Conservation (phyloP, 768 basidiomycete species). For the Suillus americanus region DNA sequence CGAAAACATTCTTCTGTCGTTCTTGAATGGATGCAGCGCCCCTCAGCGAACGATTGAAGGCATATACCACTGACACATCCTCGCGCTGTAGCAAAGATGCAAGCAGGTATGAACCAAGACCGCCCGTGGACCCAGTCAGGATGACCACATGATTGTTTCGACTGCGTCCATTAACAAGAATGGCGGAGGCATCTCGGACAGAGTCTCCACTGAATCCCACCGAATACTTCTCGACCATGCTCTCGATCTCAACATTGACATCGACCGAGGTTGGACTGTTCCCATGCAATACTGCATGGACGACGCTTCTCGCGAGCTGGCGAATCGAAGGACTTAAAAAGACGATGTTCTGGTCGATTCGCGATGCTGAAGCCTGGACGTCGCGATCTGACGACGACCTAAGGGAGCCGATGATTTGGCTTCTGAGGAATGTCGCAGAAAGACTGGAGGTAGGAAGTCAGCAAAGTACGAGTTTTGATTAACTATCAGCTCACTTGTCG, state of each 20-base stretch:
- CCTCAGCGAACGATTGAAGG: conserved; percentile 32
- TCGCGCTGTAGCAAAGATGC: conserved; percentile 23
- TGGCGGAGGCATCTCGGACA: conserved; percentile 11
- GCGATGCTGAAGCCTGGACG: conserved; percentile 9
- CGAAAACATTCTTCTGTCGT: conserved; percentile 29
- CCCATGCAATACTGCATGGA: background rate
- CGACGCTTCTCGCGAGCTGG: conserved; percentile 28
- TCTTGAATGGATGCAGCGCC: conserved; percentile 13
- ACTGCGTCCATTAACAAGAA: conserved; percentile 13
- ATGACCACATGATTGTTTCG: conserved; percentile 38
- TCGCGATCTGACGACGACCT: conserved; percentile 6
- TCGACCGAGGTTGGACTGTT: background rate
- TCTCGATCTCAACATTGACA: conserved; percentile 21
- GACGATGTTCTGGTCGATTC: conserved; percentile 37
- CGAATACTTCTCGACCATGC: conserved; percentile 34
- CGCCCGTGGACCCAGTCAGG: conserved; percentile 41
- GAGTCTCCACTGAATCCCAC: conserved; percentile 16
- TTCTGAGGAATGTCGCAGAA: conserved; percentile 36
- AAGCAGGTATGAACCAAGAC: conserved; percentile 37
- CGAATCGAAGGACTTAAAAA: conserved; percentile 40
- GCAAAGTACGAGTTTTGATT: background rate
- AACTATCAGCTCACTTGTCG: conserved; percentile 21
- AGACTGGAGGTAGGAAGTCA: conserved; percentile 20
- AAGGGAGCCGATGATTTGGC: conserved; percentile 32
- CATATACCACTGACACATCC: conserved; percentile 30